Evolutionary conservation across 371 early-diverging fungal genomes (phyloP).

Genomic region (Batkoa obscura): DNA sequence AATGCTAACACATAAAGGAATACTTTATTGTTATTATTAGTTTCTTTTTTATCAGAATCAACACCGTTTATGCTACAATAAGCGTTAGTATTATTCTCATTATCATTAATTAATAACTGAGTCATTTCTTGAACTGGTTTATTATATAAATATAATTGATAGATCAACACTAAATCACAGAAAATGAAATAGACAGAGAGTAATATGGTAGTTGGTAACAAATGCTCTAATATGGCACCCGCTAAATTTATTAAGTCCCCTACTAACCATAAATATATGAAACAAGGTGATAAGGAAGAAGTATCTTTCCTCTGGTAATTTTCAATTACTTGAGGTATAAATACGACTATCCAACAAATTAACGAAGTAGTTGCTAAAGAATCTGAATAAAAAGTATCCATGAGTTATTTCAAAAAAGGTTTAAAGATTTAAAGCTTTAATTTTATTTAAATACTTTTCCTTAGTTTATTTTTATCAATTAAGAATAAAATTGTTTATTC

Average conservation of each 20-base stretch:
- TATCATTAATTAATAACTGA: no score
- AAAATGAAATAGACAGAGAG: background rate
- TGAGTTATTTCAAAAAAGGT: no score
- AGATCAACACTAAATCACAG: background rate
- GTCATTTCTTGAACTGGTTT: background rate
- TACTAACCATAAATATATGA: background rate
- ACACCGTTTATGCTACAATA: no score
- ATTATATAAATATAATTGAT: background rate
- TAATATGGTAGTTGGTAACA: background rate
- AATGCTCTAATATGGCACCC: background rate
- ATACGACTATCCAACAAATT: background rate
- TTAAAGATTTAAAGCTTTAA: no score
- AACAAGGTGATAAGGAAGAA: background rate
- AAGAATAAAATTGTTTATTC: no score
- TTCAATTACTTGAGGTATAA: background rate
- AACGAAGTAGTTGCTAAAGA: background rate
- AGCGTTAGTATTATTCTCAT: no score
- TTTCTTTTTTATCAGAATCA: background rate
- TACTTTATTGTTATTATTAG: background rate
- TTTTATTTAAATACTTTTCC: no score
- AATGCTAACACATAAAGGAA: background rate
- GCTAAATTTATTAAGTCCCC: background rate
- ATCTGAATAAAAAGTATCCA: no score
- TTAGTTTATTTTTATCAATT: no score
- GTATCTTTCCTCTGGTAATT: background rate